Conservation (phyloP, 495 filamentous ascomycete genomes). For the Beverwykella pulmonaria region DNA sequence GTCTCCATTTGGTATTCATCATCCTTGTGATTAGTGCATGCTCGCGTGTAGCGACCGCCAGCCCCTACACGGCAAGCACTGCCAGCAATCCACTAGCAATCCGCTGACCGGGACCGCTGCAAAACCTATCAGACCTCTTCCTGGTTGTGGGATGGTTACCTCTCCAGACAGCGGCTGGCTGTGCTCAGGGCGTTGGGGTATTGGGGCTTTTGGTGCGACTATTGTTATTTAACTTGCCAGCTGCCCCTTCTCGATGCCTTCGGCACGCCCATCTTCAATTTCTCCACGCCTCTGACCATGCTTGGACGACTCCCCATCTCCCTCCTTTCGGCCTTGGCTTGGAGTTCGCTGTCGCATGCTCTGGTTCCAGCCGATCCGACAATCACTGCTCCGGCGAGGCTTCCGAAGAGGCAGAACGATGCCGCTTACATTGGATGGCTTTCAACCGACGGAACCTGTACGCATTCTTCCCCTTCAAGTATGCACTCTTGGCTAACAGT, state of each 20-base stretch:
- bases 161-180: neutral
- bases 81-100: neutral
- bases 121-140: neutral
- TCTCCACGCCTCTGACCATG: conserved; percentile 1
- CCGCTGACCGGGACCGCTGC: neutral
- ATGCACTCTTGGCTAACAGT: neutral
- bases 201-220: neutral
- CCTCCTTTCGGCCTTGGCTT: conserved; percentile 21
- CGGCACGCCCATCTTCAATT: neutral
- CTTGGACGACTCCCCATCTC: conserved; percentile 10
- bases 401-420: conserved; percentile 19
- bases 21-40: neutral
- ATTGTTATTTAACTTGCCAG: conserved; percentile 8
- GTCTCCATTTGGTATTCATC: neutral
- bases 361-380: conserved; percentile 19
- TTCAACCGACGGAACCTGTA: conserved; percentile 19
- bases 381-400: conserved; percentile 24
- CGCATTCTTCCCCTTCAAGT: neutral
- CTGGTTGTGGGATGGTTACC: neutral
- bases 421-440: conserved; percentile 31
- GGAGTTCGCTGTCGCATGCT: conserved; percentile 13
- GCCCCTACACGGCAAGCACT: neutral
- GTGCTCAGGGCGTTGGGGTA: neutral
- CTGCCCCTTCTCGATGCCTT: conserved; percentile 1
- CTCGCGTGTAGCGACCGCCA: neutral